Base-by-base conservation (phyloP, 225 moss, liverwort and hornwort species). In the Climacium dendroides region DNA sequence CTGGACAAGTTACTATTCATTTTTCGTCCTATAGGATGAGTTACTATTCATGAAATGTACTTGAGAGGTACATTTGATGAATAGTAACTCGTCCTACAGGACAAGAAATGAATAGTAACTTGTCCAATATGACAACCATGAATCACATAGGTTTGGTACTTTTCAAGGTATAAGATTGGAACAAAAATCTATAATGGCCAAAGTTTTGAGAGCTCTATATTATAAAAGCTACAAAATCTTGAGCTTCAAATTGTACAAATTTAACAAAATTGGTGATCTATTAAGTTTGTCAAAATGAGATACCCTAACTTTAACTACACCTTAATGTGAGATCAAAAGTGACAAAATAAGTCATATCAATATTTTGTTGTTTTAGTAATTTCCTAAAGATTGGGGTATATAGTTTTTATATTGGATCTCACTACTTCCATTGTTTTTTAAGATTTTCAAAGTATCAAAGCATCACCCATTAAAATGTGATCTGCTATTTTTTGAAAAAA, bases 391-490 rank as follows among this genome's bases (percentile, higher is more conserved):
- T 29, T 72, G 0, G 72, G 6, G 16, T 4, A 29, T 5, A 72
- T 10, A 45, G 10, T 29, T 28, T 72, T 43, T 2, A 18, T 72
- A 0, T 10, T 1, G 0, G 28, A 29, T 45, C 18, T 43, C 9
- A 43, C 28, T 28, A 16, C 5, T 17, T 45, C 45, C 45, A 6
- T 45, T 72, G 28, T 15, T 6, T 26, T 16, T 28, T 28, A 5
- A 3, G 17, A 16, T 72, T 45, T 29, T 29, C 10, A 72, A 28
- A 72, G 29, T 17, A 17, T 29, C 3, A 43, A 45, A 45, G 45
- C 17, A 45, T 28, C 28, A 29, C 2, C 3, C 4, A 16, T 28
- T 71, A 28, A 71, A 71, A 43, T 43, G 3, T 45, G 6, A 15
- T 3, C 9, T 43, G 16, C 9, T 28, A 71, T 26, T 26, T 43